Conservation (phyloP, 345 rosid genomes). For the Mangifera indica region DNA sequence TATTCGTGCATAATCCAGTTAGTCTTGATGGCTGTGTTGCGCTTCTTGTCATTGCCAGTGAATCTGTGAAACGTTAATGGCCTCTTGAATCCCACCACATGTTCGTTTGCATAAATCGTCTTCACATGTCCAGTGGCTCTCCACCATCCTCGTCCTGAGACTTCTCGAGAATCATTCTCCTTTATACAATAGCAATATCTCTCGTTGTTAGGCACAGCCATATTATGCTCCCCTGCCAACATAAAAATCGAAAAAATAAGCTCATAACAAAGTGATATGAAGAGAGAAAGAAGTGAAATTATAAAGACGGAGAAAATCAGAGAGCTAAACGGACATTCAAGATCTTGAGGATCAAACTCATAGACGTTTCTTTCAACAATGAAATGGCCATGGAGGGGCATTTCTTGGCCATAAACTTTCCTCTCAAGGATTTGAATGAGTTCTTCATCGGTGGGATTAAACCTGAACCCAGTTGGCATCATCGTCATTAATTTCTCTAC, state of each 20-base stretch:
- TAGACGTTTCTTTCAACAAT: slow-evolving; percentile 19
- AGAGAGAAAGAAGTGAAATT: not conserved
- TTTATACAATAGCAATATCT: slow-evolving; percentile 23
- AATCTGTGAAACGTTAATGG: slow-evolving; percentile 23
- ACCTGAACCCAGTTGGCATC: slow-evolving; percentile 23
- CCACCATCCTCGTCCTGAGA: not conserved
- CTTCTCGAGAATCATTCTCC: not conserved
- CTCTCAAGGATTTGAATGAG: slow-evolving; percentile 20
- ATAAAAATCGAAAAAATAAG: not conserved
- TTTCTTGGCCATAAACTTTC: slow-evolving; percentile 23
- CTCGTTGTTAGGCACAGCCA: slow-evolving; percentile 13
- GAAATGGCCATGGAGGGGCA: slow-evolving; percentile 15
- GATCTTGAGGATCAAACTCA: slow-evolving; percentile 23
- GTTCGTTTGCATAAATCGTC: slow-evolving; percentile 3
- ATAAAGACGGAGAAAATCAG: not conserved
- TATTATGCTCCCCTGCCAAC: slow-evolving; percentile 3
- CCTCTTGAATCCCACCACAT: slow-evolving; percentile 13
- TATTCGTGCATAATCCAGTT: slow-evolving; percentile 26
- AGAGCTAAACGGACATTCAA: slow-evolving; percentile 2
- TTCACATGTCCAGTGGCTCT: slow-evolving; percentile 28
- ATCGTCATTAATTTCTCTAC: not conserved
- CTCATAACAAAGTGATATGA: not conserved
- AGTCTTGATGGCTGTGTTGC: slow-evolving; percentile 27
- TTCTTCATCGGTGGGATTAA: slow-evolving; percentile 31
- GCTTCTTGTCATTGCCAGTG: slow-evolving; percentile 9